Evolutionary conservation across 768 basidiomycete genomes (phyloP).

Genomic region (Nidularia sp.): DNA sequence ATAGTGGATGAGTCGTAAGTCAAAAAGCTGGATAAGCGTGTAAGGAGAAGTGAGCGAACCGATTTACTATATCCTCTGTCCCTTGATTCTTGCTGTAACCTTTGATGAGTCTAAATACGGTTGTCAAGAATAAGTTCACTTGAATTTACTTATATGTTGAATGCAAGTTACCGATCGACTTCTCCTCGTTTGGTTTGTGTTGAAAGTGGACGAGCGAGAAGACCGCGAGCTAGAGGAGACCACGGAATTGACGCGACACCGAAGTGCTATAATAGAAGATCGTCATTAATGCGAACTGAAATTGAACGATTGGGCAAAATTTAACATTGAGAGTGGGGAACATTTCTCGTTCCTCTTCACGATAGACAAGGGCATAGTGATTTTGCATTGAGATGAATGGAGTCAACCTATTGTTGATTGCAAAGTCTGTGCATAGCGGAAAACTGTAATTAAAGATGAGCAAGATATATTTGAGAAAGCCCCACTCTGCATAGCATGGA

Average conservation of each 20-base stretch:
- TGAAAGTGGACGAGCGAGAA: constrained; percentile 35
- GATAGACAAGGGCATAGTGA: constrained; percentile 55
- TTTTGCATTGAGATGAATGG: constrained; percentile 73
- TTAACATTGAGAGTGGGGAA: constrained; percentile 52
- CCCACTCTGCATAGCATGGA: constrained; percentile 52
- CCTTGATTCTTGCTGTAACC: constrained; percentile 17
- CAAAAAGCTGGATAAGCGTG: background rate
- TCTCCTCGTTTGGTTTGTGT: constrained; percentile 33
- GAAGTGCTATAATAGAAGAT: constrained; percentile 26
- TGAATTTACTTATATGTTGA: background rate
- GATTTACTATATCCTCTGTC: constrained; percentile 30
- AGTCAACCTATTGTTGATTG: constrained; percentile 50
- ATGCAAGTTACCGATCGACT: constrained; percentile 25
- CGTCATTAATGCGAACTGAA: background rate
- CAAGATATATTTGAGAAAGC: background rate
- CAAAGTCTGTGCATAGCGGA: constrained; percentile 39
- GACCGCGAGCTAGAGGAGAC: constrained; percentile 52
- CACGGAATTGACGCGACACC: constrained; percentile 57
- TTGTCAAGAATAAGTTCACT: background rate
- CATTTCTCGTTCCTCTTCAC: constrained; percentile 66
- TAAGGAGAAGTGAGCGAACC: constrained; percentile 16
- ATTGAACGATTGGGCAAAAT: background rate
- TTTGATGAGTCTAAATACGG: constrained; percentile 11
- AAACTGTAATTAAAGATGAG: background rate
- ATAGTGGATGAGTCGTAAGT: background rate